phyloP scores from a whole-genome alignment of 305 asterid species.

The Fraxinus ornus region DNA sequence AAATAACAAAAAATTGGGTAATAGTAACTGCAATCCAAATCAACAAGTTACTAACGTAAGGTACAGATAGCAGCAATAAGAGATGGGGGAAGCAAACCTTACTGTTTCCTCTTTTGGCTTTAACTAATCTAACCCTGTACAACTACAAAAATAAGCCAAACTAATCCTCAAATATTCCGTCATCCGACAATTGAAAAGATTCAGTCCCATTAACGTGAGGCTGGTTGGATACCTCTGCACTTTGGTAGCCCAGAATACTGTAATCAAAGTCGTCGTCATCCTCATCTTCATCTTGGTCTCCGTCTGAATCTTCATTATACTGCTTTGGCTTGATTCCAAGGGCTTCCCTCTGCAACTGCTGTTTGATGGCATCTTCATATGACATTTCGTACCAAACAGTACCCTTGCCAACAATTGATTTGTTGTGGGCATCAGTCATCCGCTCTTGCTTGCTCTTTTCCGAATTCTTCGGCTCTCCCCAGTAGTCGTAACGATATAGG shows the following conservation, averaged over 20 bases:
- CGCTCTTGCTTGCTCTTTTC: conserved; percentile 92
- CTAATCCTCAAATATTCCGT: conserved; percentile 80
- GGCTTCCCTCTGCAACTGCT: conserved; percentile 60
- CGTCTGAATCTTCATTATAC: conserved; percentile 39
- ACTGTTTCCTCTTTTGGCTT: not conserved
- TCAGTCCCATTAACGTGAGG: conserved; percentile 92
- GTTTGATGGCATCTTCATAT: conserved; percentile 79
- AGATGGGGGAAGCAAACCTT: not conserved
- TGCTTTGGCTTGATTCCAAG: conserved; percentile 50
- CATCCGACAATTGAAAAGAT: conserved; percentile 72
- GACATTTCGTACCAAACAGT: conserved; percentile 90
- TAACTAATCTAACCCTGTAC: conserved; percentile 4
- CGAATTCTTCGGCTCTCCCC: conserved; percentile 99
- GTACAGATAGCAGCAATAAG: not conserved
- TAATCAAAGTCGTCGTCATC: conserved; percentile 62
- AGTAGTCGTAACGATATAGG: conserved; percentile 83
- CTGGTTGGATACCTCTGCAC: conserved; percentile 42
- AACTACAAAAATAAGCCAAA: conserved; percentile 9
- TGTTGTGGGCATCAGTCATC: conserved; percentile 79
- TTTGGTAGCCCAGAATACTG: conserved; percentile 64
- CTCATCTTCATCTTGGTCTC: conserved; percentile 31
- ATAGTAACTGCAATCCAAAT: not conserved
- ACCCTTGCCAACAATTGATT: conserved; percentile 85
- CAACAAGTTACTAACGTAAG: not conserved
- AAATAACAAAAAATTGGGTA: not conserved